Evolutionary conservation across 176 grass and related monocot genomes (phyloP).

Genomic region (Zoysia japonica): DNA sequence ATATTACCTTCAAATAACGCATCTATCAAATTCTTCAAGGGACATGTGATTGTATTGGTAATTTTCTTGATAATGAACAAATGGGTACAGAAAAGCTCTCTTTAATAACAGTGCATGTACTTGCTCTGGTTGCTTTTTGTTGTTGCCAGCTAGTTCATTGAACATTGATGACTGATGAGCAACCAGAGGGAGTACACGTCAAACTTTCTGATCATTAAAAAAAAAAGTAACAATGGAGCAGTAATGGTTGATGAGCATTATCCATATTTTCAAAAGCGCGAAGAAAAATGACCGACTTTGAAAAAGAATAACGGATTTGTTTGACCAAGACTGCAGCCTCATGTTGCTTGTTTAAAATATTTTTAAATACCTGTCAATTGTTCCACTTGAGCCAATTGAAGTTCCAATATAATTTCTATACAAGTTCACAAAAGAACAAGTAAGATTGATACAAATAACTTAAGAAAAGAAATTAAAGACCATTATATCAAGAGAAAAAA

Average conservation of each 20-base stretch:
- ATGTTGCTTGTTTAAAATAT: neutral
- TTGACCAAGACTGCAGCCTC: neutral
- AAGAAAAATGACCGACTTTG: neutral
- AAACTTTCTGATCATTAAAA: neutral
- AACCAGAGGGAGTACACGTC: too few relatives aligned
- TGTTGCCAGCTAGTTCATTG: too few relatives aligned
- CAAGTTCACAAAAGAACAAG: slow-evolving; percentile 22
- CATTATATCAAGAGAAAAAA: slow-evolving; percentile 3
- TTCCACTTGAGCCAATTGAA: slow-evolving; percentile 6
- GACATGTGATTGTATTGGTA: neutral
- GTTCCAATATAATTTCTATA: slow-evolving; percentile 47
- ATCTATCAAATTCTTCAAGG: slow-evolving; percentile 5
- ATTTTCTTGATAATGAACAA: neutral
- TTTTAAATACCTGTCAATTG: slow-evolving; percentile 26
- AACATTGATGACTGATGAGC: too few relatives aligned
- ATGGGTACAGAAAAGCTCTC: neutral
- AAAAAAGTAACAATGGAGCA: neutral
- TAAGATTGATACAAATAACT: neutral
- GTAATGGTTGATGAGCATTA: neutral
- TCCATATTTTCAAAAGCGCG: neutral
- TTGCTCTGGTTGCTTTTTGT: too few relatives aligned
- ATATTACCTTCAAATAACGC: slow-evolving; percentile 15
- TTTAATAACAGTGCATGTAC: neutral
- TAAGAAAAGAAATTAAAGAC: neutral
- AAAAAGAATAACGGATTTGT: slow-evolving; percentile 7